Evolutionary conservation across 2,329 filamentous ascomycete species (phyloP).

Genomic region (Ramularia collo-cygni): DNA sequence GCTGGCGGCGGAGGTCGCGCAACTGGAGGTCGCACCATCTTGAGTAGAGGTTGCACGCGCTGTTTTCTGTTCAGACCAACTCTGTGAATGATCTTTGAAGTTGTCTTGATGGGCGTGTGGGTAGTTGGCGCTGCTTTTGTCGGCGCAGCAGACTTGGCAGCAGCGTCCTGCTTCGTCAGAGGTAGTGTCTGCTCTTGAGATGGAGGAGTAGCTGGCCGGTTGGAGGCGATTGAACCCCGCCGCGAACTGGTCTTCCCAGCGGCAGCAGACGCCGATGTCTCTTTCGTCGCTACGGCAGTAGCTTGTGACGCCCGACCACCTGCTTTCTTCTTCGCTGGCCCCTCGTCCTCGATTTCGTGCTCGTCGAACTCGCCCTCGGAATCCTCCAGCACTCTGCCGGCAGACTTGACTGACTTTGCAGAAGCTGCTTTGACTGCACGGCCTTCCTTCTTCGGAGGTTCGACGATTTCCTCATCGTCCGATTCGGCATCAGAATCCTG

Average conservation of each 20-base stretch:
- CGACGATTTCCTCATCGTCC: constrained; percentile 2
- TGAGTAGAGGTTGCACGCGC: constrained; percentile 40
- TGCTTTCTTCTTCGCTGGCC: constrained; percentile 36
- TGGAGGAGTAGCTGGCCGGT: no score
- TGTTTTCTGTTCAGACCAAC: constrained; percentile 43
- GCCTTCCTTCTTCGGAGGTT: constrained; percentile 10
- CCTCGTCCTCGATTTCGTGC: constrained; percentile 6
- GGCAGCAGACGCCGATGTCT: background rate
- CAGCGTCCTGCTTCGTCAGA: constrained; percentile 5
- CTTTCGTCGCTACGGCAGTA: constrained; percentile 2
- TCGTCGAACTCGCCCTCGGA: constrained; percentile 11
- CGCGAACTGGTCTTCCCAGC: background rate
- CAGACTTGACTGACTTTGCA: background rate
- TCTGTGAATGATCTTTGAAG: constrained; percentile 34
- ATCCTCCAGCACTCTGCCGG: background rate
- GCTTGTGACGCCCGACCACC: constrained; percentile 30
- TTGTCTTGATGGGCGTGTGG: constrained; percentile 17
- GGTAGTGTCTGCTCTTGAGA: no score
- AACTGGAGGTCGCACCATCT: constrained; percentile 16
- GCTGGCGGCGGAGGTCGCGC: constrained; percentile 13
- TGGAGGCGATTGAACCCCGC: background rate
- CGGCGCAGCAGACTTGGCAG: background rate
- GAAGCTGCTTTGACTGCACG: constrained; percentile 8
- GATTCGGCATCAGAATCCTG: constrained; percentile 2
- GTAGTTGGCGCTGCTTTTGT: constrained; percentile 4